Conservation (phyloP, 2,329 filamentous ascomycete species). For the Drechslerella stenobrocha region DNA sequence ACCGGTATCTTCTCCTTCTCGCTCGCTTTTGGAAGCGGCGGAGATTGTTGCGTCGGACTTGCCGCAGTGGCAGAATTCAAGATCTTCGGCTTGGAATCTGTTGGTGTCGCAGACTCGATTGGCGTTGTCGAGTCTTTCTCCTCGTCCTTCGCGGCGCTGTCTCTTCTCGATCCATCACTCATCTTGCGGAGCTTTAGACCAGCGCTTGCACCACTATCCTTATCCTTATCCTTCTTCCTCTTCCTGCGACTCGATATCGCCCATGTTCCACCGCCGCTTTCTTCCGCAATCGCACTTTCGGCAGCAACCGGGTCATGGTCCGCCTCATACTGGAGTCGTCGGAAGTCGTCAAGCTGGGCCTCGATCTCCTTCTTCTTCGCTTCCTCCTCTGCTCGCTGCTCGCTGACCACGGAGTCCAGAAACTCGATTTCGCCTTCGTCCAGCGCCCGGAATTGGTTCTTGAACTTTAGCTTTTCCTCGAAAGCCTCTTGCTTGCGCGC, state of each 20-base stretch:
- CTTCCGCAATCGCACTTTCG: conserved; percentile 12
- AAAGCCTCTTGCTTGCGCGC: conserved; percentile 81
- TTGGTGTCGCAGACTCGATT: not conserved
- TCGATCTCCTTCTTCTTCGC: conserved; percentile 62
- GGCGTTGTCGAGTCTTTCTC: conserved; percentile 1
- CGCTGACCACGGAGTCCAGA: conserved; percentile 64
- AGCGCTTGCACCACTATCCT: conserved; percentile 13
- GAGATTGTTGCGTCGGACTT: not conserved
- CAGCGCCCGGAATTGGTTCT: conserved; percentile 75
- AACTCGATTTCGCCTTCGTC: conserved; percentile 81
- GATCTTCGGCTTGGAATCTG: not conserved
- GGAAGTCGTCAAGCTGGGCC: conserved; percentile 63
- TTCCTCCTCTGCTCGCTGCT: conserved; percentile 62
- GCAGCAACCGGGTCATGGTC: conserved; percentile 44
- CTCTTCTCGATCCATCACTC: conserved; percentile 35
- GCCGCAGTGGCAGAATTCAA: not conserved
- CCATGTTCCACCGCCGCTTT: conserved; percentile 22
- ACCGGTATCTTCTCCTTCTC: not conserved
- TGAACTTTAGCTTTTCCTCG: conserved; percentile 71
- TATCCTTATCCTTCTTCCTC: conserved; percentile 47
- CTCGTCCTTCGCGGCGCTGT: conserved; percentile 14
- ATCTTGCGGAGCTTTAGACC: conserved; percentile 45
- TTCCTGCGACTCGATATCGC: conserved; percentile 37
- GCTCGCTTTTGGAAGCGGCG: not conserved
- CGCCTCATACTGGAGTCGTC: conserved; percentile 58